These are phyloP conservation scores for Fusarium bactridioides DNA, from an alignment of 2,329 filamentous ascomycete genomes.

Conservation along the genomic window DNA sequence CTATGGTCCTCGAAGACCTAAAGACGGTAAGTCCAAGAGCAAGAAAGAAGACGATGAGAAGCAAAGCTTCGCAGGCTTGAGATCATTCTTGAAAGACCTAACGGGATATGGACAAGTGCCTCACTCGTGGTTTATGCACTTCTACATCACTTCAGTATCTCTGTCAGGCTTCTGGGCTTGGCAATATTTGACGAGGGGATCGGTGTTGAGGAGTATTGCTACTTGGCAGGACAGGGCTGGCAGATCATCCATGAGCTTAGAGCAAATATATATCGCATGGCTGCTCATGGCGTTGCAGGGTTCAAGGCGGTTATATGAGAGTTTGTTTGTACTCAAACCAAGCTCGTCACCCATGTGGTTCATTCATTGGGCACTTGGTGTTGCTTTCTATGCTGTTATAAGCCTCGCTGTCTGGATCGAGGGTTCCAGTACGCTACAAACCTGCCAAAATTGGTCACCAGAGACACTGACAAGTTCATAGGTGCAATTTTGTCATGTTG, in stretches of 20 bases:
- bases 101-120: slow-evolving; percentile 67
- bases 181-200: slow-evolving; percentile 66
- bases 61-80: slow-evolving; percentile 19
- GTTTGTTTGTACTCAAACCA: slow-evolving; percentile 67
- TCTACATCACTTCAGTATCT: slow-evolving; percentile 77
- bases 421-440: slow-evolving; percentile 66
- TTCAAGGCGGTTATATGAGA: slow-evolving; percentile 78
- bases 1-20: slow-evolving; percentile 57
- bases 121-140: slow-evolving; percentile 89
- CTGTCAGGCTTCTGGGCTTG: slow-evolving; percentile 78
- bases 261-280: slow-evolving; percentile 73
- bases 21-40: slow-evolving; percentile 29
- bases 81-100: slow-evolving; percentile 44
- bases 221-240: slow-evolving; percentile 45
- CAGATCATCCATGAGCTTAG: slow-evolving; percentile 57
- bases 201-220: slow-evolving; percentile 58
- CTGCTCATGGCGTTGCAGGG: slow-evolving; percentile 79
- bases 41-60: slow-evolving; percentile 16
- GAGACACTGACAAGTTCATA: slow-evolving; percentile 28
- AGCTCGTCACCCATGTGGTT: slow-evolving; percentile 81
- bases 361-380: slow-evolving; percentile 80
- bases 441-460: background rate
- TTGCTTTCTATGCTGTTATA: slow-evolving; percentile 78
- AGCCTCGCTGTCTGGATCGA: slow-evolving; percentile 86
- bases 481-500: slow-evolving; percentile 48